Evolutionary conservation across 2,329 filamentous ascomycete genomes (phyloP), one percentile per base, ranked within the genome.

Genomic region (Cyphellophora europaea): DNA sequence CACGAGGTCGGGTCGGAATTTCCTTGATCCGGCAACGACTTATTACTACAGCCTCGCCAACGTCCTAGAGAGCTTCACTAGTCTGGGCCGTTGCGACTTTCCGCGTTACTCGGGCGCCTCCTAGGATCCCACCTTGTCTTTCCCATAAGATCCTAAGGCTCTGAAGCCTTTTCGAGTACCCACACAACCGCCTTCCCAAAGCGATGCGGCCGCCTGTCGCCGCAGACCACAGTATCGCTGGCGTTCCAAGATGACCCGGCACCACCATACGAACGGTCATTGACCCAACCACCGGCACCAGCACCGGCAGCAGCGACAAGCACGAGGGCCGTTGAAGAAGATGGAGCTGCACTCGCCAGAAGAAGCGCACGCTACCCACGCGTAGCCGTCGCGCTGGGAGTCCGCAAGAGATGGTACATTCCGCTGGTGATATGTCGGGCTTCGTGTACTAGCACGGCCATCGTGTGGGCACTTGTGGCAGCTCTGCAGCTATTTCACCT

Each of bases 331-430:
- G 21, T n/a, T n/a, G n/a, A n/a, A n/a, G n/a, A n/a, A n/a, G n/a
- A n/a, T n/a, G n/a, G n/a, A n/a, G n/a, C n/a, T n/a, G n/a, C n/a
- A n/a, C n/a, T n/a, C n/a, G 21, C n/a, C 8, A 8, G 21, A 8
- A 35, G 35, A 18, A 45, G 41, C 23, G 56, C 61, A 34, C 67
- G 86, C 28, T 82, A 87, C 52, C 83, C 83, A 10, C 81, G 82
- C 37, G 76, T 89, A 37, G 83, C 83, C 43, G 81, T 87, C 49
- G 72, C 85, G 19, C 70, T 89, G 30, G 82, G 83, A 33, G 74
- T 91, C 11, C 77, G 80, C 35, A 68, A 69, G 43, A 69, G 68
- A 42, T 89, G 82, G 79, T 79, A 88, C 54, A 66, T 81, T 27
- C 78, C 79, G 38, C 69, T 89, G 36, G 75, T 86, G 44, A 65